Conservation (phyloP, 331 rosid genomes). For the Quercus tomentella region DNA sequence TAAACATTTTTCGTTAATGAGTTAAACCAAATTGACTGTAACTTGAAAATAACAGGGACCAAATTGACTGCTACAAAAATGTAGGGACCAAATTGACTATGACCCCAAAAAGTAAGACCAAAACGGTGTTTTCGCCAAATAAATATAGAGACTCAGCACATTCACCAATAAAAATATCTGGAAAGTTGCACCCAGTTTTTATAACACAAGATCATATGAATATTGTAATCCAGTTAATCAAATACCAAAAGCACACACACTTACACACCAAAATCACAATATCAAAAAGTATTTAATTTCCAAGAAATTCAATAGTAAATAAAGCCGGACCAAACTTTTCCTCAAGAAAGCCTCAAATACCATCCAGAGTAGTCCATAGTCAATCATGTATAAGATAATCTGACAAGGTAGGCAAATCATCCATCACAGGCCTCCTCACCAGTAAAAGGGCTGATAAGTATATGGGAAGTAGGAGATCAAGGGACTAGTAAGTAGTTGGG, state of each 20-base stretch:
- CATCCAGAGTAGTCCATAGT: slow-evolving; percentile 7
- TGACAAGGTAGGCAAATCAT: slow-evolving; percentile 14
- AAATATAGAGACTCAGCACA: no score
- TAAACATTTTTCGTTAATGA: no score
- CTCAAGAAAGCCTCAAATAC: slow-evolving; percentile 25
- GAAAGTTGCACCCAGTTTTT: background rate
- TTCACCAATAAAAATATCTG: background rate
- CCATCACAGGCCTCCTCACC: no score
- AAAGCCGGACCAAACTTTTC: background rate
- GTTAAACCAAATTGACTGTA: no score
- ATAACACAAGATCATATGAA: background rate
- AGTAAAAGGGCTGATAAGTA: no score
- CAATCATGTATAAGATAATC: slow-evolving; percentile 9
- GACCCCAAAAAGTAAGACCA: no score
- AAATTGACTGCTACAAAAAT: no score
- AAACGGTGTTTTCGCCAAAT: no score
- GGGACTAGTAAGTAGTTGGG: no score
- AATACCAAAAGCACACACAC: background rate
- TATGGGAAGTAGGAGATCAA: no score
- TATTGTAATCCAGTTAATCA: background rate
- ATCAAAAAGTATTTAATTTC: background rate
- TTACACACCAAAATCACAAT: background rate
- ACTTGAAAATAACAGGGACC: no score
- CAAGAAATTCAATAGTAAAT: background rate
- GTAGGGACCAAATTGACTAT: no score